A percentile compares a stretch with the other conserved stretches of the same genome.
Conservation (phyloP, 75 land plant species). For the Selaginella moellendorffii region DNA sequence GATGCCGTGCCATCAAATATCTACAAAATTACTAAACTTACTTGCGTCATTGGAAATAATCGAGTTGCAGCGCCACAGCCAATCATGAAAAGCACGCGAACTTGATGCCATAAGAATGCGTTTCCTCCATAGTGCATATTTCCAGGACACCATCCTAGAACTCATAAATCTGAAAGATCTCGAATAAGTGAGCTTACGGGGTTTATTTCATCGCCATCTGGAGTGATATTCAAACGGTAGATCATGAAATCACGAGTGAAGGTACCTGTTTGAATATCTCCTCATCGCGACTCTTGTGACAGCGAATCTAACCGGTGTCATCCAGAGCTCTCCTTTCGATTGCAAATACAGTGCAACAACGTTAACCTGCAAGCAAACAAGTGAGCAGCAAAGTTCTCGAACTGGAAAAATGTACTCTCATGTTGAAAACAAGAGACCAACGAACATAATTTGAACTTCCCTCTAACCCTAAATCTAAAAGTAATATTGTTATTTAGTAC, state of each 20-base stretch:
- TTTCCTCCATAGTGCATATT: slow-evolving; percentile 59
- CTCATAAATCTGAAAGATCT: slow-evolving; percentile 81
- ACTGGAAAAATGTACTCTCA: too few species aligned
- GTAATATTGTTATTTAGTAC: too few species aligned
- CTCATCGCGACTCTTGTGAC: slow-evolving; percentile 17
- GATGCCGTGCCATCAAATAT: slow-evolving; percentile 47
- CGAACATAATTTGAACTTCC: too few species aligned
- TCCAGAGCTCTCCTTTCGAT: slow-evolving; percentile 31
- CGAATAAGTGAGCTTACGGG: slow-evolving; percentile 65
- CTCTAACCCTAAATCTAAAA: too few species aligned
- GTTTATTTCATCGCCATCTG: slow-evolving; percentile 63
- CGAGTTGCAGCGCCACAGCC: slow-evolving; percentile 37
- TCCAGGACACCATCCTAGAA: slow-evolving; percentile 84
- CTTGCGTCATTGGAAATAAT: not conserved
- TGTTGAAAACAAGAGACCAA: too few species aligned
- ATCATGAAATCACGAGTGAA: not conserved
- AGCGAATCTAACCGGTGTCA: slow-evolving; percentile 14
- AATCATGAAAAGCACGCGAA: slow-evolving; percentile 83
- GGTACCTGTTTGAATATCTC: slow-evolving; percentile 14
- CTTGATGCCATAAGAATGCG: slow-evolving; percentile 96
- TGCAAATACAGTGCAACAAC: slow-evolving; percentile 38
- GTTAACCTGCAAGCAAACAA: not conserved
- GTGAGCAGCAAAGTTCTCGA: slow-evolving; percentile 64
- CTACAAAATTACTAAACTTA: slow-evolving; percentile 24
- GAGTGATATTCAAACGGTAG: too few species aligned